phyloP scores from a whole-genome alignment of 352 stramenopile genomes.

The Phytophthora multivora region DNA sequence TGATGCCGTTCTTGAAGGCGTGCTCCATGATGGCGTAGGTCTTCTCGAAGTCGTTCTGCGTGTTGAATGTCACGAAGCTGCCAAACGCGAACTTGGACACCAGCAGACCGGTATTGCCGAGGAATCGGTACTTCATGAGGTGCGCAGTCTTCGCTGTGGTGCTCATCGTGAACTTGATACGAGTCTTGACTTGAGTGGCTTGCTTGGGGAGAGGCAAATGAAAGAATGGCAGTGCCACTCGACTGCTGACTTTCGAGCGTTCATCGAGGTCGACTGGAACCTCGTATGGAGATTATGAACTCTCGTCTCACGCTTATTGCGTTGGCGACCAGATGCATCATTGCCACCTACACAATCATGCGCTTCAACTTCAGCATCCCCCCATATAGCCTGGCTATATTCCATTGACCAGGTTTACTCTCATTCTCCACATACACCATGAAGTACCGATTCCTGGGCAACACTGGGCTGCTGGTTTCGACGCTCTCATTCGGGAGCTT shows the following conservation, averaged over 20 bases:
- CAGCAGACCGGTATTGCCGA: conserved; percentile 48
- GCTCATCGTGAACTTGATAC: conserved; percentile 20
- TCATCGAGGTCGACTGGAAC: background rate
- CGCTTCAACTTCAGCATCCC: conserved; percentile 6
- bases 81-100: conserved; percentile 56
- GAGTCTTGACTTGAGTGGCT: background rate
- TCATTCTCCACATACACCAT: conserved; percentile 10
- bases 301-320: background rate
- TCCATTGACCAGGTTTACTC: too few relatives aligned
- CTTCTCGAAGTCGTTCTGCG: conserved; percentile 46
- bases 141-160: conserved; percentile 24
- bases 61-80: conserved; percentile 46
- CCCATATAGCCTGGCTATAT: too few relatives aligned
- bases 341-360: conserved; percentile 1
- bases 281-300: background rate
- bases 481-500: conserved; percentile 54
- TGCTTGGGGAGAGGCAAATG: conserved; percentile 13
- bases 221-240: conserved; percentile 6
- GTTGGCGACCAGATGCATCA: background rate
- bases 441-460: conserved; percentile 59
- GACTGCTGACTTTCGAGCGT: too few relatives aligned
- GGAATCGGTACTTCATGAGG: conserved; percentile 57
- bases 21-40: conserved; percentile 34
- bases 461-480: conserved; percentile 51
- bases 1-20: conserved; percentile 43